Percentiles rank a stretch among this genome's conserved stretches.
These are phyloP conservation scores for Alternaria rosae DNA, from an alignment of 2,329 filamentous ascomycete genomes.

Conservation along the genomic window DNA sequence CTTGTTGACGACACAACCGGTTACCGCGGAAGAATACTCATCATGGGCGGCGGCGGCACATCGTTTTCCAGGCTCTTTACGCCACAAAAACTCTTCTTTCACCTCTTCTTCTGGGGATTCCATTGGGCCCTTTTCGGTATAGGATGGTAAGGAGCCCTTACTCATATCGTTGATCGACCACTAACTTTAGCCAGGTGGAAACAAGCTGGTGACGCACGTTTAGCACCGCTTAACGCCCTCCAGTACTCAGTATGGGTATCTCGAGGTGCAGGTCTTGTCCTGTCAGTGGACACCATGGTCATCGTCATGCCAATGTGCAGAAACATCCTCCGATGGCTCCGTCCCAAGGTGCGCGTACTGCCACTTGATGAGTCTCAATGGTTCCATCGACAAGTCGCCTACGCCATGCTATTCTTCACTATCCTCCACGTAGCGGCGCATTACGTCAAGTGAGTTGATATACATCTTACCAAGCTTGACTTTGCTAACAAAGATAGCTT, in stretches of 20 bases:
- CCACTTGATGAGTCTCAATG: conserved; percentile 96
- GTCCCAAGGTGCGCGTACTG: conserved; percentile 86
- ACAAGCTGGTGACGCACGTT: conserved; percentile 71
- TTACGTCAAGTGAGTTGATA: conserved; percentile 82
- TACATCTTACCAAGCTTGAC: background rate
- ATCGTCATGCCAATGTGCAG: conserved; percentile 95
- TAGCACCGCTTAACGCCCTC: conserved; percentile 81
- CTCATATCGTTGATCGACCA: conserved; percentile 23
- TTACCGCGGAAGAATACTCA: background rate
- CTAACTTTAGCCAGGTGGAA: conserved; percentile 68
- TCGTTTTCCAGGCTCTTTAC: conserved; percentile 58
- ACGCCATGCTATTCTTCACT: conserved; percentile 84
- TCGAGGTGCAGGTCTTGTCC: conserved; percentile 85
- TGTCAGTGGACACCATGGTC: conserved; percentile 83
- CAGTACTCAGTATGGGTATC: conserved; percentile 95
- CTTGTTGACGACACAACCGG: background rate
- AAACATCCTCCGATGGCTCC: conserved; percentile 81
- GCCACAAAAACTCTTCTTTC: conserved; percentile 76
- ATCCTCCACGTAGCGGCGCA: conserved; percentile 79
- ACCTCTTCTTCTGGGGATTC: conserved; percentile 79
- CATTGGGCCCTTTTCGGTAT: conserved; percentile 81
- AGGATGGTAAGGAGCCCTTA: conserved; percentile 73
- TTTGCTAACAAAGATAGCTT: conserved; percentile 67
- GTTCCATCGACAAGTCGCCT: conserved; percentile 96
- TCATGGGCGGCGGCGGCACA: conserved; percentile 23